Evolutionary conservation across 1,284 basidiomycete genomes (phyloP).

Genomic region (Apiotrichum sp.): DNA sequence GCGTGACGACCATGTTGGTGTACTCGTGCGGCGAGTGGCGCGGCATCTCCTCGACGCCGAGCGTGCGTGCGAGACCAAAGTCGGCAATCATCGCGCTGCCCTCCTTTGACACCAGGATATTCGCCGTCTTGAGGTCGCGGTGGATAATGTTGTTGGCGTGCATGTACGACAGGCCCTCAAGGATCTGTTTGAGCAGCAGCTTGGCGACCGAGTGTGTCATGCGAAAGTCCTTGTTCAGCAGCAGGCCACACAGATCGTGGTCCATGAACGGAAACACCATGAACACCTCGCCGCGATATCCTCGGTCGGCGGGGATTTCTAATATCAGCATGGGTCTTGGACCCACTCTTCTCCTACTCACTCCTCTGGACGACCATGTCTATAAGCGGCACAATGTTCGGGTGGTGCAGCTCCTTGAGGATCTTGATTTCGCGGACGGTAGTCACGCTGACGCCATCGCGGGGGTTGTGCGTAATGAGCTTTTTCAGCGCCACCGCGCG

Average conservation of each 20-base stretch:
- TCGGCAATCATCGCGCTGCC: constrained; percentile 86
- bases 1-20: constrained; percentile 97
- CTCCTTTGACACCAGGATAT: constrained; percentile 83
- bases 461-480: constrained; percentile 84
- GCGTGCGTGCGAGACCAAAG: constrained; percentile 79
- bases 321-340: not conserved
- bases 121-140: constrained; percentile 98
- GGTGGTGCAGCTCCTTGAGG: constrained; percentile 79
- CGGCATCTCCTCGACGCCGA: constrained; percentile 44
- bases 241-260: constrained; percentile 89
- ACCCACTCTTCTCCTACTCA: constrained; percentile 17
- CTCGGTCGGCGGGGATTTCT: constrained; percentile 25
- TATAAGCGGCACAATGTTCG: constrained; percentile 76
- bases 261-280: constrained; percentile 99
- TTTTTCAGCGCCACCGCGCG: constrained; percentile 75
- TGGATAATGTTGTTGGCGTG: constrained; percentile 91
- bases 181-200: constrained; percentile 88
- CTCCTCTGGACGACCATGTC: constrained; percentile 71
- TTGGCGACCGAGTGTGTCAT: constrained; percentile 81
- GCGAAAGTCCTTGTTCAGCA: constrained; percentile 83
- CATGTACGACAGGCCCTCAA: constrained; percentile 92
- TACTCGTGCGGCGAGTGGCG: constrained; percentile 56
- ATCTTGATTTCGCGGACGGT: constrained; percentile 98
- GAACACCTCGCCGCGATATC: constrained; percentile 58
- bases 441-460: constrained; percentile 85